Evolutionary conservation across 2,329 filamentous ascomycete species (phyloP).

Genomic region (Rhynchosporium graminicola): DNA sequence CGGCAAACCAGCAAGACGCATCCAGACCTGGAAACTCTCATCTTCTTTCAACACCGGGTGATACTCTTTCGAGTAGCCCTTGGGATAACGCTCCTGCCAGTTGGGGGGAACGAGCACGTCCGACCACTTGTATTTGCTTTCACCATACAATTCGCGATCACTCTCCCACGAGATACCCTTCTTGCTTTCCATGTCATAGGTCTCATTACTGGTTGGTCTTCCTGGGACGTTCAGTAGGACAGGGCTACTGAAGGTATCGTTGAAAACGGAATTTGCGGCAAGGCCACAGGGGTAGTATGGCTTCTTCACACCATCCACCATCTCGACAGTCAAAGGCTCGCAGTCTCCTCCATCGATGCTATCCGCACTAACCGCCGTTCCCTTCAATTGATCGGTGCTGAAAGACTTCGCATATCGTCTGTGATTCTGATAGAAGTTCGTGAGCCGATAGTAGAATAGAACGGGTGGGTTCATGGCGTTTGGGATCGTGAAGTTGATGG

Average conservation of each 20-base stretch:
- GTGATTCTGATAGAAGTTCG: conserved; percentile 99
- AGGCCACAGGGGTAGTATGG: conserved; percentile 93
- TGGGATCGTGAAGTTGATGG: conserved; percentile 75
- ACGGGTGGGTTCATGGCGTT: conserved; percentile 80
- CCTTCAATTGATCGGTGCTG: conserved; percentile 79
- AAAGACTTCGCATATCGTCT: conserved; percentile 92
- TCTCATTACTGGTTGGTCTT: conserved; percentile 44
- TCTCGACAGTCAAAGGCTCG: conserved; percentile 65
- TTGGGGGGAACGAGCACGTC: conserved; percentile 83
- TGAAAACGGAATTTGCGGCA: conserved; percentile 96
- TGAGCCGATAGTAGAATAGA: conserved; percentile 90
- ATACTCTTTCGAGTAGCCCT: conserved; percentile 65
- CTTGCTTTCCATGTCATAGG: conserved; percentile 73
- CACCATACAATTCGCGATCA: conserved; percentile 77
- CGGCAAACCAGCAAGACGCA: conserved; percentile 92
- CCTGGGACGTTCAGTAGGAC: conserved; percentile 55
- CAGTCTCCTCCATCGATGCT: conserved; percentile 72
- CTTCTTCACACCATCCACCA: conserved; percentile 52
- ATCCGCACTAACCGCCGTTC: conserved; percentile 58
- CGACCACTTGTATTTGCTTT: conserved; percentile 62
- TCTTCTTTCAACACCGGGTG: conserved; percentile 70
- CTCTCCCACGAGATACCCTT: conserved; percentile 81
- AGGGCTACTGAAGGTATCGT: conserved; percentile 79
- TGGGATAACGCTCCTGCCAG: conserved; percentile 71
- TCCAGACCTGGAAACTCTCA: conserved; percentile 96